Evolutionary conservation across 2,329 filamentous ascomycete genomes (phyloP).

Genomic region (Clonostachys rosea): DNA sequence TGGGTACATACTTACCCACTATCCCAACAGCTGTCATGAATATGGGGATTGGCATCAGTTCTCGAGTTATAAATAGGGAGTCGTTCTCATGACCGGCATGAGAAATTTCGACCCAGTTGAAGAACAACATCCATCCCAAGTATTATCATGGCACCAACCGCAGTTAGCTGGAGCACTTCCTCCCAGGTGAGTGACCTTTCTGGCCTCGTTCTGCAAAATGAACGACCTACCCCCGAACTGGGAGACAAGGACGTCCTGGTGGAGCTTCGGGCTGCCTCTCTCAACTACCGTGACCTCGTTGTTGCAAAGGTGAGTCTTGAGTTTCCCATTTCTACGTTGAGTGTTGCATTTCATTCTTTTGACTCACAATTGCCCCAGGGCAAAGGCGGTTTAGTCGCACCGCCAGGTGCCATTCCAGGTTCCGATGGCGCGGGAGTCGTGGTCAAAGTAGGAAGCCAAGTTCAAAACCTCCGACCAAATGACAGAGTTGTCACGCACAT

Average conservation of each 20-base stretch:
- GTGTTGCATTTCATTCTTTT: not conserved
- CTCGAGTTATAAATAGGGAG: too few species aligned
- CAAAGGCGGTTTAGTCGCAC: slow-evolving; percentile 12
- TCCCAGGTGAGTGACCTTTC: not conserved
- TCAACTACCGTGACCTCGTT: slow-evolving; percentile 43
- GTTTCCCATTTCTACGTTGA: not conserved
- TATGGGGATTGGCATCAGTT: too few species aligned
- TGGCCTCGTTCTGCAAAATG: slow-evolving; percentile 5
- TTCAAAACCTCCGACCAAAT: slow-evolving; percentile 31
- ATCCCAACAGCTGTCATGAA: too few species aligned
- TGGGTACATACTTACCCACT: too few species aligned
- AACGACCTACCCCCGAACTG: slow-evolving; percentile 21
- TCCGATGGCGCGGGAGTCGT: slow-evolving; percentile 38
- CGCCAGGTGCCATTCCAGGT: slow-evolving; percentile 17
- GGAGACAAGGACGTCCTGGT: slow-evolving; percentile 58
- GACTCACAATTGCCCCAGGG: slow-evolving; percentile 4
- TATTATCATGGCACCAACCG: too few species aligned
- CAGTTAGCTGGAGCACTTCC: not conserved
- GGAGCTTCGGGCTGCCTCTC: slow-evolving; percentile 42
- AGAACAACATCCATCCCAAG: too few species aligned
- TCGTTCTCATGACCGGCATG: too few species aligned
- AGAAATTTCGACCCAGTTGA: too few species aligned
- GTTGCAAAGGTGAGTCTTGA: slow-evolving; percentile 24
- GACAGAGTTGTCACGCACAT: slow-evolving; percentile 46
- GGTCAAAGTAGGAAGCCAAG: slow-evolving; percentile 39